Evolutionary conservation across 768 basidiomycete genomes (phyloP), one percentile per base, ranked within the genome.

Genomic region (Hericium rajendrae): DNA sequence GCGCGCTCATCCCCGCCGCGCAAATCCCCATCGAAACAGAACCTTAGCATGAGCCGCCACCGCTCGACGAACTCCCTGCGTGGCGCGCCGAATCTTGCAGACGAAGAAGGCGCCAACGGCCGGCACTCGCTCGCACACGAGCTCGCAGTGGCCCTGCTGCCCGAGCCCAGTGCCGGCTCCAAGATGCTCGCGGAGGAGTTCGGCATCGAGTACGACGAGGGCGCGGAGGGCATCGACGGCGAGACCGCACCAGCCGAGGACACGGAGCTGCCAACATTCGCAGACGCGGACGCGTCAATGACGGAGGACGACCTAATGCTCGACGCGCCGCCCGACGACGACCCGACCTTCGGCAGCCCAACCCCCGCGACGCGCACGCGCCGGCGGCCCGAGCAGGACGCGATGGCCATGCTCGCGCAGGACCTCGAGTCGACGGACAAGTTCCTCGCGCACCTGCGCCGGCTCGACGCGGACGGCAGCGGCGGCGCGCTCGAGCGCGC

Each of bases 171-270:
- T 53, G 76, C 81, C 26, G 82, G 86, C 55, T 91, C 88, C 22
- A 86, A 82, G 68, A 70, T 91, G 37, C 76, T 93, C 5, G 88
- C 88, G 12, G 91, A 92, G 70, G 91, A 93, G 69, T 89, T 93
- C 61, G 91, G 91, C 10, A 85, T 93, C 60, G 91, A 92, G 66
- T 91, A 88, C 62, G 91, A 92, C 60, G 88, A 91, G 67, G 89
- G 87, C 48, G 87, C 86, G 28, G 88, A 91, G 71, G 88, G 86
- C 40, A 88, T 86, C 56, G 90, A 88, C 66, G 81, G 57, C 6
- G 51, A 61, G 26, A 55, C 61, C 4, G 55, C 54, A 38, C 18
- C 13, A 10, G 39, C 12, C 15, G 58, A 58, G 50, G 58, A 41
- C 6, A 4, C 4, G 28, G 28, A 32, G 28, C 4, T 32, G 8